Evolutionary conservation across 805 yeast species (phyloP).

Genomic region (Spathaspora girioi): DNA sequence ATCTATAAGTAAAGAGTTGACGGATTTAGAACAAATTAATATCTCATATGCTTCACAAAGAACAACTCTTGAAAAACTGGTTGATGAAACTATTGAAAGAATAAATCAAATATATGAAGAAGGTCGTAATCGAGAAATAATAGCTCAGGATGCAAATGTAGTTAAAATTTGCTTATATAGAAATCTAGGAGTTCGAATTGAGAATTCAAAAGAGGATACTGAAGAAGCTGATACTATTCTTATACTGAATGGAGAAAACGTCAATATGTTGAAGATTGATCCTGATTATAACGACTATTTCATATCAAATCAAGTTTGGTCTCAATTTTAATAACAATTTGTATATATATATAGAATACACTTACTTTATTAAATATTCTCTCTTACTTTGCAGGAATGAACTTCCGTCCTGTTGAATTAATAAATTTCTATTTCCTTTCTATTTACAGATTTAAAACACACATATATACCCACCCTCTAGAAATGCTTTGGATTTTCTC

Average conservation of each 20-base stretch:
- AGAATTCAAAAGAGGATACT: conserved; percentile 18
- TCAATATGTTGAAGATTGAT: conserved; percentile 50
- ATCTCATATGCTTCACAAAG: conserved; percentile 25
- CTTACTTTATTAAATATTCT: too few relatives aligned
- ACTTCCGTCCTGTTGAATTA: too few relatives aligned
- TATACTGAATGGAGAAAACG: conserved; percentile 31
- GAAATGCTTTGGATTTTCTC: conserved; percentile 74
- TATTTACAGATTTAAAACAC: not conserved
- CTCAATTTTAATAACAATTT: conserved; percentile 25
- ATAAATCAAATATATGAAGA: conserved; percentile 25
- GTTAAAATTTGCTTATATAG: conserved; percentile 59
- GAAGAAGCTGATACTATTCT: conserved; percentile 14
- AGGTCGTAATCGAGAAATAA: conserved; percentile 7
- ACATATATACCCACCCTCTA: conserved; percentile 21
- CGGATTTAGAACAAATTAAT: conserved; percentile 44
- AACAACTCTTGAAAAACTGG: conserved; percentile 34
- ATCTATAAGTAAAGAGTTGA: conserved; percentile 48
- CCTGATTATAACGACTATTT: conserved; percentile 62
- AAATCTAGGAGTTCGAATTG: conserved; percentile 54
- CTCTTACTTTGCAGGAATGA: too few relatives aligned
- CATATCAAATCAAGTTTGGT: conserved; percentile 78
- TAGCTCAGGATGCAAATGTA: conserved; percentile 32
- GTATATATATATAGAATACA: not conserved
- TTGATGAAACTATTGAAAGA: conserved; percentile 32
- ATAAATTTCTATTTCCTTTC: not conserved